A percentile compares a stretch with the other conserved stretches of the same genome.
These are phyloP conservation scores for Castanopsis chinensis DNA, from an alignment of 306 rosid species.

Conservation along the genomic window DNA sequence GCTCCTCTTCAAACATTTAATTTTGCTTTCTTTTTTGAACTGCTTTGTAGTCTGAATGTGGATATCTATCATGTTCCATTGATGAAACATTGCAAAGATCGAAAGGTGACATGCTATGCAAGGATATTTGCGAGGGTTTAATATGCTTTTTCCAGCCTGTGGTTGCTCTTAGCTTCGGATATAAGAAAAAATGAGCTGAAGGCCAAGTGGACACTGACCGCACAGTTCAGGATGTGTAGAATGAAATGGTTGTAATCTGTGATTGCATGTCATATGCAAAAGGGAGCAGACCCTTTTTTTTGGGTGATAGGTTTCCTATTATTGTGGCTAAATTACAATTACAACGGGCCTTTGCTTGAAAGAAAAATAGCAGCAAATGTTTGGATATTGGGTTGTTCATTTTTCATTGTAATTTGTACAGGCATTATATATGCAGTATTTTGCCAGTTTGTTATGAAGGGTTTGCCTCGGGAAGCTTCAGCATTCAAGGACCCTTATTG, in stretches of 20 bases:
- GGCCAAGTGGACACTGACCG: neutral
- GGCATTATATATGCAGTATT: neutral
- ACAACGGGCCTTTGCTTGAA: neutral
- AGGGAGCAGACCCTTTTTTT: neutral
- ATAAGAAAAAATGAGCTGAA: neutral
- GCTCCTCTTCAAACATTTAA: neutral
- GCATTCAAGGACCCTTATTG: neutral
- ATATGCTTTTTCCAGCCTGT: neutral
- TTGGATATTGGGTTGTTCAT: neutral
- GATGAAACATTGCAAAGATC: neutral
- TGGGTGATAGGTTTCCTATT: neutral
- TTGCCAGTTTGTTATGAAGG: neutral
- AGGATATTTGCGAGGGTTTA: neutral
- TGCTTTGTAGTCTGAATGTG: neutral
- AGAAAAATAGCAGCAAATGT: neutral
- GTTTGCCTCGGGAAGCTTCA: neutral
- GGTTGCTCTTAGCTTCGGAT: neutral
- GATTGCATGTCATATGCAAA: neutral
- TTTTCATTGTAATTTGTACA: neutral
- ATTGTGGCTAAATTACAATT: neutral
- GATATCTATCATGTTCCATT: neutral
- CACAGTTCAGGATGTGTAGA: neutral
- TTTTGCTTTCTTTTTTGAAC: neutral
- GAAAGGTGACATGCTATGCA: neutral
- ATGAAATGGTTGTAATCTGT: neutral